Conservation (phyloP, 768 basidiomycete genomes). For the Mycena olivaceomarginata region DNA sequence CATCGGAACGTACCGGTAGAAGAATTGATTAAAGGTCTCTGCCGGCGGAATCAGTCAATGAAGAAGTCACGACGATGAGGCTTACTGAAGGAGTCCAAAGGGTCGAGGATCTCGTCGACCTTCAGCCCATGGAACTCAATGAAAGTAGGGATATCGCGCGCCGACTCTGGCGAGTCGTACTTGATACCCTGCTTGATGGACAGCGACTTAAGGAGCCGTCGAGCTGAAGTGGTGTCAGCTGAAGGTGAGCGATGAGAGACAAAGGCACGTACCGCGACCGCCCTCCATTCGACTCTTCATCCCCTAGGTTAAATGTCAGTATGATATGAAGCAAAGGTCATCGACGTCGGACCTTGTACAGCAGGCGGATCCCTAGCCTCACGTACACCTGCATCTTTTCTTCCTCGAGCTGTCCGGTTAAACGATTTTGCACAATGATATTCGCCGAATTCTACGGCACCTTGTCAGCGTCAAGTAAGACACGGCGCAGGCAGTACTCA, state of each 20-base stretch:
- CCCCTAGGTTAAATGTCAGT: slow-evolving; percentile 66
- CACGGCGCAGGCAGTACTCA: slow-evolving; percentile 59
- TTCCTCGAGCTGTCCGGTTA: slow-evolving; percentile 94
- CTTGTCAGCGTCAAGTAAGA: slow-evolving; percentile 28
- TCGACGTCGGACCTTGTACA: slow-evolving; percentile 81
- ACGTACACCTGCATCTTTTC: slow-evolving; percentile 99
- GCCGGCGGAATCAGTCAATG: slow-evolving; percentile 21
- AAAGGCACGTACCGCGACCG: slow-evolving; percentile 75
- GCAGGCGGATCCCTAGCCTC: slow-evolving; percentile 90
- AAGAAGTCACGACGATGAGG: slow-evolving; percentile 36
- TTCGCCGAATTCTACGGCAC: slow-evolving; percentile 91
- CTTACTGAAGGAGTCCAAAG: slow-evolving; percentile 89
- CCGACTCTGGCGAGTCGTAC: slow-evolving; percentile 92
- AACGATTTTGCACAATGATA: slow-evolving; percentile 96
- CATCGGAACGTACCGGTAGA: slow-evolving; percentile 73
- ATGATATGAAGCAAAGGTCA: background rate
- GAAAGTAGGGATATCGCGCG: slow-evolving; percentile 89
- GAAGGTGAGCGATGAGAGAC: background rate
- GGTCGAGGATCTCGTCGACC: slow-evolving; percentile 88
- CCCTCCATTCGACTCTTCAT: slow-evolving; percentile 94
- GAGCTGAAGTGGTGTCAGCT: slow-evolving; percentile 65
- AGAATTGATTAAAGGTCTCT: slow-evolving; percentile 97
- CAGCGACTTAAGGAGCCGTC: slow-evolving; percentile 89
- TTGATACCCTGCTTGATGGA: slow-evolving; percentile 96
- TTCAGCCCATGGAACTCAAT: slow-evolving; percentile 94